Base-by-base conservation (phyloP, 2,329 filamentous ascomycete species). In the Xylaria sp. region DNA sequence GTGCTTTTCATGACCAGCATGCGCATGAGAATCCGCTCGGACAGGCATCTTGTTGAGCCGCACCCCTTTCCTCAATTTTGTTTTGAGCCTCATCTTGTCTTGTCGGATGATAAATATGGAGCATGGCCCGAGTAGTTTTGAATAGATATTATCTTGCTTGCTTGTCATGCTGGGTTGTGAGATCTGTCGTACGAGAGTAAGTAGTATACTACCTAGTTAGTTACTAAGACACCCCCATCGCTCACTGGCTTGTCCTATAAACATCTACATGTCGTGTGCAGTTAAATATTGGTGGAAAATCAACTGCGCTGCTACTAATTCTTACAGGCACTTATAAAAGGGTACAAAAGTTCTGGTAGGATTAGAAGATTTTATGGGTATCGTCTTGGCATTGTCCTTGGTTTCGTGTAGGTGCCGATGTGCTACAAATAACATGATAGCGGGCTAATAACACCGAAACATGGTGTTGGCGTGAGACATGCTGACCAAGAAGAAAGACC, bases 371-470 rank as follows among this genome's bases (percentile, higher is more conserved):
- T 38, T 59, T 33, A 49, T 61, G 49, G 51, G 40, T 38, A 56
- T 6, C 38, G 46, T 54, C 51, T 62, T 40, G 63, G 63, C 42
- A 17, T 36, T 17, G 23, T 20, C 20, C 44, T 59, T 11, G 36
- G 61, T 67, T 66, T 70, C 66, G 66, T 65, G 63, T 68, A 59
- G 57, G 58, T 62, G 62, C 23, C 51, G 44, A 59, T 48, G 62
- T 66, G 66, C 63, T 42, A 62, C 61, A 65, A 68, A 68, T 68
- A 68, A 59, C 63, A 71, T 71, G 42, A 68, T 73, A 72, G 68
- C 69, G 74, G 71, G 63, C 61, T 72, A 74, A 74, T 72, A 74
- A 67, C 62, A 72, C 73, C 74, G 71, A 76, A 74, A 74, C 67
- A 70, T 63, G 67, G 66, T 70, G 49, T 54, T 23, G 60, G 46